Conservation (phyloP, 306 rosid species). For the Vigna nakashimae region DNA sequence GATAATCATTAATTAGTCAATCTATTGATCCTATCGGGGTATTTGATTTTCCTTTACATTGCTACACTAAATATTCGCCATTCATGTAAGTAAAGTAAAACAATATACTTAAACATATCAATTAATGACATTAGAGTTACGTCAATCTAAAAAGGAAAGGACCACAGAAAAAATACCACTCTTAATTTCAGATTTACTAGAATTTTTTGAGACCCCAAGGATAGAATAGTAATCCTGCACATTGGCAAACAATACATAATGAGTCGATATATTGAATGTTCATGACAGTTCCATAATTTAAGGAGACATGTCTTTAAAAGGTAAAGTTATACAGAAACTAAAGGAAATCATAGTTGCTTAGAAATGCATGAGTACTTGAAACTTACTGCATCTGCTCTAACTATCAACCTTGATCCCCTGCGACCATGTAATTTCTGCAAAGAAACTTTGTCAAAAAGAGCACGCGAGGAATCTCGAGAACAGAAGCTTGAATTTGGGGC, state of each 20-base stretch:
- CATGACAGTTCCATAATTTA: background rate
- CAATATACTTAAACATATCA: conserved; percentile 22
- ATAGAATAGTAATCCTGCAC: conserved; percentile 88
- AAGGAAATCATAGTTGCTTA: conserved; percentile 9
- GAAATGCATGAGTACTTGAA: conserved; percentile 34
- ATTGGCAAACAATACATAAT: conserved; percentile 36
- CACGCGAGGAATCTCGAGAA: conserved; percentile 61
- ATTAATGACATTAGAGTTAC: background rate
- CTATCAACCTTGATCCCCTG: conserved; percentile 70
- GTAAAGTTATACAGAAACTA: conserved; percentile 13
- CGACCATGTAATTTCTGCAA: conserved; percentile 61
- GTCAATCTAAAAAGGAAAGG: conserved; percentile 9
- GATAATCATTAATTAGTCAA: conserved; percentile 11
- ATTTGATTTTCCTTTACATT: conserved; percentile 26
- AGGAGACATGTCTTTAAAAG: conserved; percentile 4
- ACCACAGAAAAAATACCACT: conserved; percentile 62
- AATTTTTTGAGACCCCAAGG: conserved; percentile 89
- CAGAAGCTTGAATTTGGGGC: conserved; percentile 69
- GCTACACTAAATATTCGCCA: background rate
- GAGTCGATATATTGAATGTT: conserved; percentile 28
- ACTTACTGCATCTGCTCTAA: conserved; percentile 92
- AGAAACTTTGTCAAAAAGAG: conserved; percentile 50
- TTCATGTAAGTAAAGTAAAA: conserved; percentile 29
- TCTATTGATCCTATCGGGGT: background rate
- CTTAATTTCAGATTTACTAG: conserved; percentile 95